These are phyloP conservation scores for Globisporangium irregulare DNA, from an alignment of 352 stramenopile genomes.

Conservation along the genomic window DNA sequence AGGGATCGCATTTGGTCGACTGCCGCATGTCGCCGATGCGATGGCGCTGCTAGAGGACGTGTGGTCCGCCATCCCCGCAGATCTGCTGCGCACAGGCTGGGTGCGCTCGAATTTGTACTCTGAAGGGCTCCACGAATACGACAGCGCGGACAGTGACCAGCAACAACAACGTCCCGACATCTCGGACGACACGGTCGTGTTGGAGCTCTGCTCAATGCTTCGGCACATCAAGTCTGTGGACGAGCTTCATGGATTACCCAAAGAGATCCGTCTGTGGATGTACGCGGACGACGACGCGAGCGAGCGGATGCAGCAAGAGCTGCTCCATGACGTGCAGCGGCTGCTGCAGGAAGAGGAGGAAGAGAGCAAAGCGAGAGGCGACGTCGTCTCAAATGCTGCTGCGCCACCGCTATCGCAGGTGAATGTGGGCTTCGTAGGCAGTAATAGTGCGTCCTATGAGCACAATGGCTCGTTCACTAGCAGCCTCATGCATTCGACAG, in stretches of 20 bases:
- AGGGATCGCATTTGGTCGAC: conserved; percentile 33
- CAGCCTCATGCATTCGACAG: conserved; percentile 2
- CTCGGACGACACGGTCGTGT: conserved; percentile 35
- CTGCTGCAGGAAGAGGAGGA: conserved; percentile 43
- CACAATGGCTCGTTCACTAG: not conserved
- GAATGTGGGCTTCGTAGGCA: not conserved
- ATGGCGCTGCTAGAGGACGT: conserved; percentile 42
- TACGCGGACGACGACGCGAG: conserved; percentile 41
- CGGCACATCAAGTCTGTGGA: conserved; percentile 25
- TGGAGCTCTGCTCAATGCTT: conserved; percentile 38
- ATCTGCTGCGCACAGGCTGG: conserved; percentile 32
- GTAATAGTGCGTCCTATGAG: not conserved
- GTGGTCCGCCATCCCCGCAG: conserved; percentile 26
- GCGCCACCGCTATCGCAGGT: not conserved
- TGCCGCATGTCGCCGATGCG: conserved; percentile 41
- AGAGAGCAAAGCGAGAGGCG: not conserved
- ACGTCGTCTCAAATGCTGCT: not conserved
- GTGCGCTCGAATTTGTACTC: conserved; percentile 27
- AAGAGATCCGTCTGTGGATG: conserved; percentile 43
- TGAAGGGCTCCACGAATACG: not conserved
- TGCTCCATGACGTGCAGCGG: conserved; percentile 40
- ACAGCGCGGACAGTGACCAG: not conserved
- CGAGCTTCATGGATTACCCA: conserved; percentile 30
- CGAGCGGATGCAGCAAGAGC: conserved; percentile 49
- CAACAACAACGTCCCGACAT: conserved; percentile 12